These are phyloP conservation scores for Tylopilus felleus DNA, from an alignment of 768 basidiomycete species.

Conservation along the genomic window DNA sequence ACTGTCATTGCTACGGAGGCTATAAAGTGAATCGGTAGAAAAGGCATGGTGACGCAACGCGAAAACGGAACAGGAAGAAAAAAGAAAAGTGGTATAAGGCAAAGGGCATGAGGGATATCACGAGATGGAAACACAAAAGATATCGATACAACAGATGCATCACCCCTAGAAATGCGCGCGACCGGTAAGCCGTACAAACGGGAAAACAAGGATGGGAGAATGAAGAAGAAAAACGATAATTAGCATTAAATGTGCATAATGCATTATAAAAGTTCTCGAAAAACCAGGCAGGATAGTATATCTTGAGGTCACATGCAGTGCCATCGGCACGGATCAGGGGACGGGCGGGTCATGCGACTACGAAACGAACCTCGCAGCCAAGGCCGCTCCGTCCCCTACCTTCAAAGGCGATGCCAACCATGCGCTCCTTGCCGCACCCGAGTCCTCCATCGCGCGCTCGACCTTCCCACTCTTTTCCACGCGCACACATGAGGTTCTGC, in stretches of 20 bases:
- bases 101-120: slow-evolving; percentile 16
- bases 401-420: slow-evolving; percentile 59
- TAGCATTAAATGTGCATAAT: slow-evolving; percentile 34
- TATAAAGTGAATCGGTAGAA: neutral
- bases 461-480: slow-evolving; percentile 47
- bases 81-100: neutral
- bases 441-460: slow-evolving; percentile 46
- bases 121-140: slow-evolving; percentile 16
- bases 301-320: neutral
- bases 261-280: slow-evolving; percentile 26
- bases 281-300: slow-evolving; percentile 10
- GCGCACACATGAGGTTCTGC: slow-evolving; percentile 48
- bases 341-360: slow-evolving; percentile 24
- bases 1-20: neutral
- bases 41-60: slow-evolving; percentile 4
- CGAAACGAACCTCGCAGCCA: slow-evolving; percentile 38
- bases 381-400: slow-evolving; percentile 56
- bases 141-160: slow-evolving; percentile 27
- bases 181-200: slow-evolving; percentile 3
- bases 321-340: neutral
- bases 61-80: neutral
- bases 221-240: slow-evolving; percentile 12
- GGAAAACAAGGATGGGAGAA: neutral
- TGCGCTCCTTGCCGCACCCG: slow-evolving; percentile 54
- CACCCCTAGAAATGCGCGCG: slow-evolving; percentile 5